A percentile compares a stretch with the other conserved stretches of the same genome.
These are phyloP conservation scores for Arthrinium puccinioides DNA, from an alignment of 2,329 filamentous ascomycete species.

Conservation along the genomic window DNA sequence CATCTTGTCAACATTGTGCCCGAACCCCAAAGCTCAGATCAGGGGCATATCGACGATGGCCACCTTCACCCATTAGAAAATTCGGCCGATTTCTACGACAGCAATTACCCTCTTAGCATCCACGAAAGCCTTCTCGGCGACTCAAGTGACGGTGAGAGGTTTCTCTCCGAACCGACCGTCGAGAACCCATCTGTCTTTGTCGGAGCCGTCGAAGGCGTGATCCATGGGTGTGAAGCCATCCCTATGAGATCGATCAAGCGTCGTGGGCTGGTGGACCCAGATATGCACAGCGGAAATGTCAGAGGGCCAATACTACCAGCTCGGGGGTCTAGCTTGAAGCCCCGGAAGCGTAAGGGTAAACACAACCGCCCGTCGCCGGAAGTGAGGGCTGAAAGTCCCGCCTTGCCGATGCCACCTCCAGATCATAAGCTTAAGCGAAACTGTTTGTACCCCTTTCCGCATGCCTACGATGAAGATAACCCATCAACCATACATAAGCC, in stretches of 20 bases:
- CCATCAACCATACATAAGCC: slow-evolving; percentile 7
- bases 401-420: slow-evolving; percentile 16
- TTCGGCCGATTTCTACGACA: slow-evolving; percentile 9
- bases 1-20: slow-evolving; percentile 33
- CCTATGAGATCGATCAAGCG: slow-evolving; percentile 6
- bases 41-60: slow-evolving; percentile 14
- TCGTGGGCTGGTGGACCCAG: slow-evolving; percentile 6
- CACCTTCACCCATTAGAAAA: slow-evolving; percentile 8
- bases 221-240: slow-evolving; percentile 7
- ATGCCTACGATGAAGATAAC: slow-evolving; percentile 16
- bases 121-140: slow-evolving; percentile 10
- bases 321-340: slow-evolving; percentile 3
- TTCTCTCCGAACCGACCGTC: too few species aligned
- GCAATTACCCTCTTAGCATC: slow-evolving; percentile 7
- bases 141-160: slow-evolving; percentile 10
- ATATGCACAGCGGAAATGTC: slow-evolving; percentile 13
- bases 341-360: slow-evolving; percentile 8
- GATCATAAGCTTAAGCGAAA: slow-evolving; percentile 10
- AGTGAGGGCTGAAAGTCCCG: slow-evolving; percentile 8
- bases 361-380: slow-evolving; percentile 2
- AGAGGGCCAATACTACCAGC: slow-evolving; percentile 6
- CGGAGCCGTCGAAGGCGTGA: slow-evolving; percentile 6
- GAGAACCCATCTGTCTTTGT: slow-evolving; percentile 10
- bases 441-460: slow-evolving; percentile 3
- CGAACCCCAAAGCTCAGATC: slow-evolving; percentile 22